Conservation (phyloP, 148 eudicot genomes). For the Rhododendron mucronatum region DNA sequence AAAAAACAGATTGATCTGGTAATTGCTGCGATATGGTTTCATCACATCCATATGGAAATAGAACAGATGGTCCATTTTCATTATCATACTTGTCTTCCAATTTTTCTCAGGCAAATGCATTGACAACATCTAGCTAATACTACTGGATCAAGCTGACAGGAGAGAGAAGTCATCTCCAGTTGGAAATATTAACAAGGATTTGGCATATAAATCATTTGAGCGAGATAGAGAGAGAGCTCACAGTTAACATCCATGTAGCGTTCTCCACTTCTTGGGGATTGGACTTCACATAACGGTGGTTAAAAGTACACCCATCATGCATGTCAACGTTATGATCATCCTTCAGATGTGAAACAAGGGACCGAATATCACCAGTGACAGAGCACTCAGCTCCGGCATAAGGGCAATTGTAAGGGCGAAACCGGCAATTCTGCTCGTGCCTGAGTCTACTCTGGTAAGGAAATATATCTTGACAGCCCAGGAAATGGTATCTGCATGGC, state of each 20-base stretch:
- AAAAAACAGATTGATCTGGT: not conserved
- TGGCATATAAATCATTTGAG: not conserved
- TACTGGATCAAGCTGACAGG: not conserved
- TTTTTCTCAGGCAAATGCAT: not conserved
- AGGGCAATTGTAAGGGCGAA: slow-evolving; percentile 55
- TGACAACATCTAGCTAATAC: not conserved
- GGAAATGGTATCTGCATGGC: slow-evolving; percentile 45
- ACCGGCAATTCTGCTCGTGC: slow-evolving; percentile 52
- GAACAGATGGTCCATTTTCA: not conserved
- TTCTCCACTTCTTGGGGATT: slow-evolving; percentile 46
- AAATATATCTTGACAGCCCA: slow-evolving; percentile 53
- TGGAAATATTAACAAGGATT: not conserved
- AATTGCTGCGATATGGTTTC: not conserved
- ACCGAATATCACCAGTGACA: slow-evolving; percentile 45
- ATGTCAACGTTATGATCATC: slow-evolving; percentile 51
- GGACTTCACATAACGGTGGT: slow-evolving; percentile 50
- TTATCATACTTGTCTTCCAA: not conserved
- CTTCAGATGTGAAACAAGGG: slow-evolving; percentile 52
- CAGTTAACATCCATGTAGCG: slow-evolving; percentile 61
- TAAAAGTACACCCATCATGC: slow-evolving; percentile 53
- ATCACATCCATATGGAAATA: not conserved
- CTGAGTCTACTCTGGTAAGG: slow-evolving; percentile 39
- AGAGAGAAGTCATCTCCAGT: not conserved
- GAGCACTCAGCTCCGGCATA: slow-evolving; percentile 54
- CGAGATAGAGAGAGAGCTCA: slow-evolving; percentile 23